A percentile compares a stretch with the other conserved stretches of the same genome.
These are phyloP conservation scores for Penicilliopsis zonata DNA, from an alignment of 495 filamentous ascomycete genomes.

Conservation along the genomic window DNA sequence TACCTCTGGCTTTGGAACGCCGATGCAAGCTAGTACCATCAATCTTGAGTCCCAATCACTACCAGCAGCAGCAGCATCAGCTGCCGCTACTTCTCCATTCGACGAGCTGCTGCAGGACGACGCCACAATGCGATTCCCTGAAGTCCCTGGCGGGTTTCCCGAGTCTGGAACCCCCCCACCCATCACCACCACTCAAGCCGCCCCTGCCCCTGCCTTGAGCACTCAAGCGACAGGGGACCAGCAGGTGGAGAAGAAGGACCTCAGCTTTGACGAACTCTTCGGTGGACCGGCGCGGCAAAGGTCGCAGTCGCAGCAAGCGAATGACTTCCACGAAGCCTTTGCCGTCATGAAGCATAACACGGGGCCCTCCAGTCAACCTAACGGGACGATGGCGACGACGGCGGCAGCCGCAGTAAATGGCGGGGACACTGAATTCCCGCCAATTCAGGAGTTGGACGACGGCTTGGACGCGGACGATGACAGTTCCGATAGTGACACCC, in stretches of 20 bases:
- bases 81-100: conserved; percentile 23
- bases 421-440: conserved; percentile 79
- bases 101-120: conserved; percentile 31
- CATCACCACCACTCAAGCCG: no score
- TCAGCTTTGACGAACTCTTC: conserved; percentile 43
- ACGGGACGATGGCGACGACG: conserved; percentile 17
- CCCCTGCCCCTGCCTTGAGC: conserved; percentile 6
- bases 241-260: conserved; percentile 16
- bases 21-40: conserved; percentile 35
- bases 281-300: conserved; percentile 40
- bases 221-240: conserved; percentile 11
- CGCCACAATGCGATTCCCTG: conserved; percentile 14
- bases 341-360: conserved; percentile 25
- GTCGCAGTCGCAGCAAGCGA: conserved; percentile 45
- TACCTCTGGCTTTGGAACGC: conserved; percentile 43
- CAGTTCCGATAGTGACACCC: conserved; percentile 56
- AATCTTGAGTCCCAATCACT: conserved; percentile 13
- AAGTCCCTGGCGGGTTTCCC: conserved; percentile 6
- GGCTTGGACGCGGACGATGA: conserved; percentile 71
- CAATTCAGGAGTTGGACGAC: conserved; percentile 72
- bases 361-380: conserved; percentile 9
- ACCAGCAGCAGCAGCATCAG: conserved; percentile 8
- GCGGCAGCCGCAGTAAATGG: no score
- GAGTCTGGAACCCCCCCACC: not conserved
- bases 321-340: conserved; percentile 38